These are phyloP conservation scores for Lachancea meyersii DNA, from an alignment of 805 yeast genomes.

Conservation along the genomic window DNA sequence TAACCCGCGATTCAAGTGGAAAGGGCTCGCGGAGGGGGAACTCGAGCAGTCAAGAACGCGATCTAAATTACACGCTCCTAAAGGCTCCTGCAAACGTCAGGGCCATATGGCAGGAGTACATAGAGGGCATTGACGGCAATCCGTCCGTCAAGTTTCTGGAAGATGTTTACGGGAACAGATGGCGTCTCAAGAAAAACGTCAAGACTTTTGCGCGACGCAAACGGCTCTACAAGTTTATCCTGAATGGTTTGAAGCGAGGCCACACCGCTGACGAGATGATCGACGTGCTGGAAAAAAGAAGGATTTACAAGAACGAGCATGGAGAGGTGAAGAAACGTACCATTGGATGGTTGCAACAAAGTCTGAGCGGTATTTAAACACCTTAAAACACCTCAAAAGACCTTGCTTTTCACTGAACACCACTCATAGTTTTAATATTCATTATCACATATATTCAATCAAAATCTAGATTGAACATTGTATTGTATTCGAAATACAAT, in stretches of 20 bases:
- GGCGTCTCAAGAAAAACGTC: constrained; percentile 36
- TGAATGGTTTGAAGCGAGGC: constrained; percentile 31
- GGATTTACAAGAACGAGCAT: constrained; percentile 29
- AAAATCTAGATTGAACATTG: no score
- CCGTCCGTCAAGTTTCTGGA: constrained; percentile 39
- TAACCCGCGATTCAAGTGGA: not conserved
- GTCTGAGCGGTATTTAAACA: constrained; percentile 29
- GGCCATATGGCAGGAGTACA: constrained; percentile 37
- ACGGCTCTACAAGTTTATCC: constrained; percentile 32
- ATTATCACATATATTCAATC: no score
- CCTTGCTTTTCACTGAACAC: no score
- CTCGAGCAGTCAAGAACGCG: constrained; percentile 6
- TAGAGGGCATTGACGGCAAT: constrained; percentile 36
- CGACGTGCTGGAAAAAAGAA: constrained; percentile 24
- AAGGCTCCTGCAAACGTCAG: constrained; percentile 33
- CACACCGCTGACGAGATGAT: constrained; percentile 33
- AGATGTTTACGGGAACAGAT: constrained; percentile 36
- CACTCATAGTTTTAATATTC: not conserved
- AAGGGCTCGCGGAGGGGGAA: not conserved
- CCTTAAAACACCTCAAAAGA: not conserved
- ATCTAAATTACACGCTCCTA: constrained; percentile 23
- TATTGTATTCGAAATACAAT: no score
- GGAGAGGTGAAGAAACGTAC: constrained; percentile 32
- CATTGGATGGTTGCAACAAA: constrained; percentile 35
- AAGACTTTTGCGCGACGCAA: constrained; percentile 35